These are phyloP conservation scores for Cyberlindnera xishuangbannaensis DNA, from an alignment of 805 yeast species.

Conservation along the genomic window DNA sequence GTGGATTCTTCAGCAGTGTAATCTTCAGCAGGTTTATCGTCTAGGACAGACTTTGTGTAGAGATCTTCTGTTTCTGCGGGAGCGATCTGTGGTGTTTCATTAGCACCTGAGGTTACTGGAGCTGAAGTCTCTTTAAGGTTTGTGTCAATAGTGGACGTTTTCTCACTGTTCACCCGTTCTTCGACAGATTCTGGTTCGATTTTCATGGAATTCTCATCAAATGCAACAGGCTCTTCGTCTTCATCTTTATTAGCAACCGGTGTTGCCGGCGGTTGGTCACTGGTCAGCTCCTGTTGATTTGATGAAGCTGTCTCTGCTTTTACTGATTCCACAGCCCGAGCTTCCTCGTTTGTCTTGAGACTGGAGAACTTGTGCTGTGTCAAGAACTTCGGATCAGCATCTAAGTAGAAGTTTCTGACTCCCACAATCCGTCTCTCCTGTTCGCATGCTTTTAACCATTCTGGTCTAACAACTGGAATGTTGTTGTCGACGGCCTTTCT, in stretches of 20 bases:
- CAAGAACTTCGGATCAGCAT: constrained; percentile 41
- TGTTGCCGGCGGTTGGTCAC: not conserved
- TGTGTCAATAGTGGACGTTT: too few species aligned
- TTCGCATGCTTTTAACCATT: constrained; percentile 95
- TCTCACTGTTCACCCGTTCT: too few species aligned
- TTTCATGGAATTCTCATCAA: not conserved
- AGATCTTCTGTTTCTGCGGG: not conserved
- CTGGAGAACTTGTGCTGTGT: constrained; percentile 43
- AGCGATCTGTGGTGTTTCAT: too few species aligned
- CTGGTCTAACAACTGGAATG: constrained; percentile 92
- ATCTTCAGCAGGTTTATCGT: constrained; percentile 15
- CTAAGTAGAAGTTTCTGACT: constrained; percentile 78
- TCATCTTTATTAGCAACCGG: not conserved
- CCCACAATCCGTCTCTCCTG: constrained; percentile 85
- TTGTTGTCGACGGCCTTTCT: constrained; percentile 77
- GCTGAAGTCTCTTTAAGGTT: too few species aligned
- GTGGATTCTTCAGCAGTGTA: constrained; percentile 9
- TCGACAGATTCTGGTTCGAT: too few species aligned
- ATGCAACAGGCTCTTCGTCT: not conserved
- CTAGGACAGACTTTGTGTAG: constrained; percentile 5
- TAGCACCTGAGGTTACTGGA: too few species aligned
- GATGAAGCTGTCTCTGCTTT: too few species aligned
- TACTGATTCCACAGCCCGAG: constrained; percentile 9
- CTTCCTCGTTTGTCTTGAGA: constrained; percentile 16
- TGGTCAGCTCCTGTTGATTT: not conserved